These are phyloP conservation scores for Linaria vulgaris DNA, from an alignment of 257 asterid genomes.

Conservation along the genomic window DNA sequence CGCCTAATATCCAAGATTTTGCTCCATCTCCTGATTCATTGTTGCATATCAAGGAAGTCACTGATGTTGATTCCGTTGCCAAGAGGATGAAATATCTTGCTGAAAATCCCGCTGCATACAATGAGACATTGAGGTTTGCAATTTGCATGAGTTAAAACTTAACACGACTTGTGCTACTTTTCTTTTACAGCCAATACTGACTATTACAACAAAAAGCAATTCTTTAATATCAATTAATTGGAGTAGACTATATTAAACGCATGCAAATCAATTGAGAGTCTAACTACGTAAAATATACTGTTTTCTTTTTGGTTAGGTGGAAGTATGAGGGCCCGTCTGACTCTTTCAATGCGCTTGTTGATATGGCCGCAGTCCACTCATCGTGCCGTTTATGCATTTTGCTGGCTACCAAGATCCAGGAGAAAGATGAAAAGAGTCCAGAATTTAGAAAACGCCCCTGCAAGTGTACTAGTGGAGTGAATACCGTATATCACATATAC, in stretches of 20 bases:
- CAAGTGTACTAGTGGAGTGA: slow-evolving; percentile 62
- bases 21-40: slow-evolving; percentile 74
- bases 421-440: slow-evolving; percentile 55
- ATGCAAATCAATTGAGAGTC: no score
- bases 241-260: no score
- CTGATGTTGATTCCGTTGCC: slow-evolving; percentile 68
- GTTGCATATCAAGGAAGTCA: slow-evolving; percentile 72
- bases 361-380: slow-evolving; percentile 99
- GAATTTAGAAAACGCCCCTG: slow-evolving; percentile 81
- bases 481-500: slow-evolving; percentile 66
- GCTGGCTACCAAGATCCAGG: slow-evolving; percentile 72
- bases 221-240: no score
- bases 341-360: slow-evolving; percentile 97
- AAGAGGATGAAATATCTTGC: slow-evolving; percentile 78
- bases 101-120: slow-evolving; percentile 67
- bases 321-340: slow-evolving; percentile 91
- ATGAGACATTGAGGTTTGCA: slow-evolving; percentile 69
- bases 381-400: slow-evolving; percentile 94
- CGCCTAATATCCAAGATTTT: slow-evolving; percentile 91
- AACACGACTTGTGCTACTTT: no score
- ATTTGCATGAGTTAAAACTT: no score
- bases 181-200: no score
- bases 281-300: no score
- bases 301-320: slow-evolving; percentile 59
- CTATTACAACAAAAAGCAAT: no score